A percentile compares a stretch with the other conserved stretches of the same genome.
phyloP scores from a whole-genome alignment of 2,329 filamentous ascomycete genomes.

The Neurospora sp. region DNA sequence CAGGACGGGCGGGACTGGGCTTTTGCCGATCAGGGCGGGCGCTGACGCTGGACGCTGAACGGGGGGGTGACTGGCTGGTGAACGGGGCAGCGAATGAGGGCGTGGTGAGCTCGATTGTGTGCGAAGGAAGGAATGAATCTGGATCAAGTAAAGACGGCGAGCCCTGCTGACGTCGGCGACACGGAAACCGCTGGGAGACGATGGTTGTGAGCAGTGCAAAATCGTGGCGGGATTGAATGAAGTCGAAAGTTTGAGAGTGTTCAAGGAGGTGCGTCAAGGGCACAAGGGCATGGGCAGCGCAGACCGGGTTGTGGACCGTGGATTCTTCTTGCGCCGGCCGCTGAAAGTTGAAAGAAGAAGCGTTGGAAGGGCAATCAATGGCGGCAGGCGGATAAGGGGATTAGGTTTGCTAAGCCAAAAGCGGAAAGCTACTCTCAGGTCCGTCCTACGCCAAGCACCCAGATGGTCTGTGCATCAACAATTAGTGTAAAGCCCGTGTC shows the following conservation, averaged over 20 bases:
- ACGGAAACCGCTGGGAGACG: constrained; percentile 1
- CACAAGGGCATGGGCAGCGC: not conserved
- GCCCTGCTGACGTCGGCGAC: constrained; percentile 2
- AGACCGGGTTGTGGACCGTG: not conserved
- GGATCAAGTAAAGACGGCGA: not conserved
- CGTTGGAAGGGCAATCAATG: not conserved
- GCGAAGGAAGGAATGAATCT: constrained; percentile 2
- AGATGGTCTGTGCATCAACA: not conserved
- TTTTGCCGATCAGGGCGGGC: constrained; percentile 10
- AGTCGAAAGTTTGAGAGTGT: constrained; percentile 16
- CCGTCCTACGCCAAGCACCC: not conserved
- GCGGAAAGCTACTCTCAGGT: not conserved
- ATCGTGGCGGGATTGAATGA: constrained; percentile 6
- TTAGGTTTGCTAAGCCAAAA: not conserved
- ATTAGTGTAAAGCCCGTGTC: not conserved
- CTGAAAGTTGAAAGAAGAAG: not conserved
- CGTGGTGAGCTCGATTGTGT: not conserved
- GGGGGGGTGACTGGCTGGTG: constrained; percentile 5
- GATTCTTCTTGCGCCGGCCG: not conserved
- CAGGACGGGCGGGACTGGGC: constrained; percentile 5
- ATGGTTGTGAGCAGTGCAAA: constrained; percentile 3
- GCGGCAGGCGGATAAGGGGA: not conserved
- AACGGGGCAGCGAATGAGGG: constrained; percentile 4
- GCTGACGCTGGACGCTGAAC: not conserved
- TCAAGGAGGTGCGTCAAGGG: constrained; percentile 9